Base-by-base conservation (phyloP, 83 land plant genomes). In the Larix sibirica region DNA sequence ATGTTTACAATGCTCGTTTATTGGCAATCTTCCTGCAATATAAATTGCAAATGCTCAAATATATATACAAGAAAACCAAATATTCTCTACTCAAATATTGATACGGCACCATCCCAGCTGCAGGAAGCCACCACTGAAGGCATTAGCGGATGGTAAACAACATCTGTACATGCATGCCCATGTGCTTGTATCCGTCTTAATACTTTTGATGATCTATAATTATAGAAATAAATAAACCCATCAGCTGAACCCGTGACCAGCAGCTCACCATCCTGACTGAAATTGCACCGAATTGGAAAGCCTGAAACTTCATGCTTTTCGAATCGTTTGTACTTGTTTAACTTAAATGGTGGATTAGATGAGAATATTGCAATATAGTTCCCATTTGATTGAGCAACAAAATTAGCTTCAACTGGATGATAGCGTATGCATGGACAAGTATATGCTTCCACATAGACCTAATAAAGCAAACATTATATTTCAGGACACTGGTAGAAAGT, bases 391-490 rank as follows among this genome's bases (percentile, higher is more conserved):
- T 97, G 96, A 26, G 95, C 99, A 56, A 97, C 79, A 74, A 97
- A 97, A 77, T 58, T 76, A 8, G 91, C 82, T 66, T 93, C 98
- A 71, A 23, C 83, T 47, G 98, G 99, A 75, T 97, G 99, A 77
- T 79, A 90, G 63, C 96, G 89, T 9, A 95, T 85, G 50, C 89
- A 92, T 0, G 99, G 92, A 82, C 99, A 97, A 3, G 99, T 91
- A 61, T 93, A 97, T 47, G 98, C 96, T 86, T 97, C 99, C 81
- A 86, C 85, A 84, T 97, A 97, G 21, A 95, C 96, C 99, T 95
- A 87, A 56, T 40, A 20, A 71, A 71, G 76, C 76, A 71, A 36
- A 40, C 6, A 40, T 68, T 62, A 71, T 71, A 71, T 40, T 71
- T 71, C 54, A 71, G 54, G 24, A 42, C 76, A 42, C 23, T 18